Base-by-base conservation (phyloP, 2,329 filamentous ascomycete species). In the Nemania abortiva region DNA sequence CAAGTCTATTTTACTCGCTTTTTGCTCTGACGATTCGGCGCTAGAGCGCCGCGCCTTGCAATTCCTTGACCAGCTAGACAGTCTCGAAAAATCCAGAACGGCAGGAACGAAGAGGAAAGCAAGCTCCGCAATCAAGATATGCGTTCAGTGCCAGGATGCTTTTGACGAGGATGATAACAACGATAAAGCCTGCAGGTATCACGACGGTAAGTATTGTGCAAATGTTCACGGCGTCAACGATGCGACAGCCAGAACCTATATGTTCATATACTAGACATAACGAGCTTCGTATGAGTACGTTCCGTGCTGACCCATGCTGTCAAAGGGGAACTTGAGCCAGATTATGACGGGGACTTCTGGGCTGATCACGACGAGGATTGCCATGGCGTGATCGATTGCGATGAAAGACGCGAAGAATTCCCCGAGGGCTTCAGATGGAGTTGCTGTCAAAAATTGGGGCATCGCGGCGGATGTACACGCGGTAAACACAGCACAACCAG, bases 281-380 rank as follows among this genome's bases (percentile, higher is more conserved):
- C 13, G 37, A 42, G 37, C 3, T 42, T 42, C 13, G 37, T 42
- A 42, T 42, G 6, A 42, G 37, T 7, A 15, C n/a, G n/a, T 49
- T 5, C 15, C 20, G 10, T 20, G n/a, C 45, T 49, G 45, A 10
- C 31, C 6, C 9, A 27, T 47, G 4, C 22, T 27, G 27, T 31
- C 3, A 49, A 42, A 78, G 77, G 77, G 4, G 45, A 72, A 0
- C 49, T 76, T n/a, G 76, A 77, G 31, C 53, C 72, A 2, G 65
- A 77, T 27, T 49, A 73, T 18, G 70, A 77, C 0, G 53, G 29
- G 0, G 74, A 74, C 47, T 54, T 70, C 31, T 80, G 78, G 78
- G 74, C 66, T 2, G 76, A 81, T 56, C 70, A 75, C 15, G 77
- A 79, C 42, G 74, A 77, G 56, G 6, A 63, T 1, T 70, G 57